These are phyloP conservation scores for Pythium insidiosum DNA, from an alignment of 352 stramenopile species.

Conservation along the genomic window DNA sequence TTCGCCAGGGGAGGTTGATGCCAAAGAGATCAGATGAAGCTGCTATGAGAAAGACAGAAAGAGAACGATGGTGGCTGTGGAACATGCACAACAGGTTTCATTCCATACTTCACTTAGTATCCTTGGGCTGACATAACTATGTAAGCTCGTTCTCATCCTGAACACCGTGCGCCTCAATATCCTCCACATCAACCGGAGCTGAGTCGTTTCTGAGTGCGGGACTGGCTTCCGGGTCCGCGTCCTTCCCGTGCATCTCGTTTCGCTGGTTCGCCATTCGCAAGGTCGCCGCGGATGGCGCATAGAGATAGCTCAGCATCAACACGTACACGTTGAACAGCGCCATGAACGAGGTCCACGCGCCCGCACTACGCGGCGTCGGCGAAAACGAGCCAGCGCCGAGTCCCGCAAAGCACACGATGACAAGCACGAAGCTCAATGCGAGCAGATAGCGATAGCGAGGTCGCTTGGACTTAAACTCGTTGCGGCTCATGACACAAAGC, in stretches of 20 bases:
- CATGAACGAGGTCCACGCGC: constrained; percentile 36
- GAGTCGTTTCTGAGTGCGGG: constrained; percentile 9
- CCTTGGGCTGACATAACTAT: too few relatives aligned
- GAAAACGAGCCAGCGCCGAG: constrained; percentile 33
- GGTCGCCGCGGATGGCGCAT: constrained; percentile 33
- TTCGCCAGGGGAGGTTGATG: too few relatives aligned
- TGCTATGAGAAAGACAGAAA: not conserved
- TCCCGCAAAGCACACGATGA: constrained; percentile 34
- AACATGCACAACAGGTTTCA: not conserved
- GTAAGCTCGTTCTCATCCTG: too few relatives aligned
- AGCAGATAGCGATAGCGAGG: constrained; percentile 44
- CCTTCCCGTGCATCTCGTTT: constrained; percentile 3
- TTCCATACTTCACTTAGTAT: too few relatives aligned
- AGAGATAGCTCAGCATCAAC: constrained; percentile 44
- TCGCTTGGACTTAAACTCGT: constrained; percentile 33
- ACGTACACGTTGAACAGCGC: constrained; percentile 61
- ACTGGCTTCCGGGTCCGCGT: constrained; percentile 15
- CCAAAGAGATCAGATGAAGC: not conserved
- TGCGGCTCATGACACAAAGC: constrained; percentile 26
- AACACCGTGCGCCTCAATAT: constrained; percentile 2
- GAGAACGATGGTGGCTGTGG: not conserved
- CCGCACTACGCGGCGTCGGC: constrained; percentile 31
- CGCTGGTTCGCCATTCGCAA: constrained; percentile 21
- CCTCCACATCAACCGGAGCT: not conserved
- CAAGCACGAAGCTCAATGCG: constrained; percentile 33